Percentiles rank a stretch among this genome's conserved stretches.
phyloP scores from a whole-genome alignment of 257 asterid species.

The Salvia miltiorrhiza region DNA sequence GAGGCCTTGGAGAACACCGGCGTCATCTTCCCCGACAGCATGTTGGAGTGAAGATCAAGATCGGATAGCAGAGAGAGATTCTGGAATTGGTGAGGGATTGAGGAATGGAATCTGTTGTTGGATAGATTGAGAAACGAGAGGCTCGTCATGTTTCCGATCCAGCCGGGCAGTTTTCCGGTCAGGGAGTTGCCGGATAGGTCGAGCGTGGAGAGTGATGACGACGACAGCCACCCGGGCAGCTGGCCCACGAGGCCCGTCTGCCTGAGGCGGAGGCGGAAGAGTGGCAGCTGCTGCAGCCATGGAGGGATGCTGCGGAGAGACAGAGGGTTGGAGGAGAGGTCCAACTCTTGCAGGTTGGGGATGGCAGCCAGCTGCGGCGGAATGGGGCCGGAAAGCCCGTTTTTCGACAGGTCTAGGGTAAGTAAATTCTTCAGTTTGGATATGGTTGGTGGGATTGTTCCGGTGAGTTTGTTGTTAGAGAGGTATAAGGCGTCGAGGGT shows the following conservation, averaged over 20 bases:
- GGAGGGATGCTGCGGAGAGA: slow-evolving; percentile 36
- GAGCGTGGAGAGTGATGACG: slow-evolving; percentile 42
- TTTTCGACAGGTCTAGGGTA: slow-evolving; percentile 49
- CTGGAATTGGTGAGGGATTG: slow-evolving; percentile 47
- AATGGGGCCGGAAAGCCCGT: slow-evolving; percentile 42
- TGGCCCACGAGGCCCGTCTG: slow-evolving; percentile 54
- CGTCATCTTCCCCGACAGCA: slow-evolving; percentile 38
- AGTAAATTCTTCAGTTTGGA: slow-evolving; percentile 41
- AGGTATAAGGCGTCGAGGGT: slow-evolving; percentile 36
- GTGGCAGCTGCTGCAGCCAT: slow-evolving; percentile 35
- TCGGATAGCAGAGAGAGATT: slow-evolving; percentile 41
- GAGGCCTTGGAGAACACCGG: slow-evolving; percentile 34
- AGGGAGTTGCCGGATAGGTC: slow-evolving; percentile 60
- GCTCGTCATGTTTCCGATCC: slow-evolving; percentile 65
- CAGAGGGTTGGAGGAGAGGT: slow-evolving; percentile 63
- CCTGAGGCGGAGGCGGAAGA: slow-evolving; percentile 38
- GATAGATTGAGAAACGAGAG: slow-evolving; percentile 55
- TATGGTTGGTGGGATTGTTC: slow-evolving; percentile 50
- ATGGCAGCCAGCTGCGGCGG: slow-evolving; percentile 39
- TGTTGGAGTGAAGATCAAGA: slow-evolving; percentile 67
- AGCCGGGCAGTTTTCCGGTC: slow-evolving; percentile 49
- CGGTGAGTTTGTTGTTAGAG: slow-evolving; percentile 51
- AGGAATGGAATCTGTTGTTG: slow-evolving; percentile 40
- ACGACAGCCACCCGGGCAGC: slow-evolving; percentile 50
- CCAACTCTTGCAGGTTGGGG: slow-evolving; percentile 33